Evolutionary conservation across 177 flowering plant genomes (phyloP), one percentile per base, ranked within the genome.

Genomic region (Telopea speciosissima): DNA sequence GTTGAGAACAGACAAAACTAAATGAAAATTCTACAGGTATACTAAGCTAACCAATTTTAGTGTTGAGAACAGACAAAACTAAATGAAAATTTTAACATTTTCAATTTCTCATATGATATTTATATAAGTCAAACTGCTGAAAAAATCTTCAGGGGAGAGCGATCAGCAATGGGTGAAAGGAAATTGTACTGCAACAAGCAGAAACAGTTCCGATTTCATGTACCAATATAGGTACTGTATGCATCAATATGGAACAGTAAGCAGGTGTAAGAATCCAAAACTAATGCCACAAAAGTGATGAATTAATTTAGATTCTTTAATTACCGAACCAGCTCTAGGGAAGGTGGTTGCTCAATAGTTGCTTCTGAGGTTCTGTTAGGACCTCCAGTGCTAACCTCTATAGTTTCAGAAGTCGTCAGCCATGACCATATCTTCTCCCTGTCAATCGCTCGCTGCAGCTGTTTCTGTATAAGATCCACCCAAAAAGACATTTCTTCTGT

Each of bases 391-490:
- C 86, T 76, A 67, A 90, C 99, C 97, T 92, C 99, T 77, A 92
- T 95, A 72, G 96, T 92, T 85, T 95, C 99, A 70, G 82, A 82
- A 61, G 97, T 92, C 22, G 97, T 92, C 36, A 95, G 82, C 72
- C 88, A 89, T 65, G 97, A 92, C 33, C 33, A 31, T 31, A 31
- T 31, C 33, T 5, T 31, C 33, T 31, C 33, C 76, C 96, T 87
- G 73, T 87, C 90, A 52, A 95, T 88, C 73, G 94, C 96, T 73
- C 72, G 87, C 75, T 84, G 97, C 75, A 95, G 87, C 80, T 91
- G 97, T 76, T 80, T 81, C 85, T 95, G 99, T 62, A 88, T 79
- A 75, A 95, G 88, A 79, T 90, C 83, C 54, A 95, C 94, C 97
- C 99, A 95, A 77, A 95, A 95, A 65, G 81, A 49, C 31, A 92